Percentiles rank a stretch among this genome's conserved stretches.
Evolutionary conservation across 192 early-diverging fungal species (phyloP).

Genomic region (Glomus cerebriforme): DNA sequence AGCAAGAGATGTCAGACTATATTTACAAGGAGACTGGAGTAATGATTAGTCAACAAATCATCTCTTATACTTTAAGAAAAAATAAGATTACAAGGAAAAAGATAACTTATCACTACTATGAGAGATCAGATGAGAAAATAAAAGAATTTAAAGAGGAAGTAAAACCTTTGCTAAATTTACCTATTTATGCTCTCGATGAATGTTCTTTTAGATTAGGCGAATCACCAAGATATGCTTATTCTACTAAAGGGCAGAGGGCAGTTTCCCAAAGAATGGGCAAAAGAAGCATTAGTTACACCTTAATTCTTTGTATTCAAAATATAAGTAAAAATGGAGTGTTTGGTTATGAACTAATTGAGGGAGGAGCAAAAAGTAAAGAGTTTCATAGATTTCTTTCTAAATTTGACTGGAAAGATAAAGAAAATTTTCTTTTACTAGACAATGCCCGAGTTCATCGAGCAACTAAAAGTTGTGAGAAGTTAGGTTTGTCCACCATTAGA

Average conservation of each 20-base stretch:
- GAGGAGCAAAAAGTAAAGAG: not conserved
- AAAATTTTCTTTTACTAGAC: not conserved
- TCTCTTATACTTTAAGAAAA: not conserved
- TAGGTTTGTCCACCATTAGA: not conserved
- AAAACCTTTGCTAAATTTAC: not conserved
- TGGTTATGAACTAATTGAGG: not conserved
- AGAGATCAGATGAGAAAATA: not conserved
- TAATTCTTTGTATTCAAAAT: constrained; percentile 2
- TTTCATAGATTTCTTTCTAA: not conserved
- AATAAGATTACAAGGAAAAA: not conserved
- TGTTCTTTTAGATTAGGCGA: not conserved
- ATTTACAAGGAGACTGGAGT: not conserved
- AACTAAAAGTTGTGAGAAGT: not conserved
- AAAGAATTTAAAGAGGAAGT: not conserved
- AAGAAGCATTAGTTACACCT: not conserved
- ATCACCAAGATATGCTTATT: not conserved
- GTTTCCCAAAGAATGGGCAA: not conserved
- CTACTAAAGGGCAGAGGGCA: not conserved
- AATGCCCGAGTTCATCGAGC: constrained; percentile 1
- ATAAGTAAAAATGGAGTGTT: not conserved
- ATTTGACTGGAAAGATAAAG: not conserved
- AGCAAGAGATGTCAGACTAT: not conserved
- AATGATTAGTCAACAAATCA: not conserved
- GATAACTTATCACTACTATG: not conserved
- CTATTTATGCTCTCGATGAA: constrained; percentile 9